Evolutionary conservation across 495 filamentous ascomycete species (phyloP).

Genomic region (Apodospora peruviana): DNA sequence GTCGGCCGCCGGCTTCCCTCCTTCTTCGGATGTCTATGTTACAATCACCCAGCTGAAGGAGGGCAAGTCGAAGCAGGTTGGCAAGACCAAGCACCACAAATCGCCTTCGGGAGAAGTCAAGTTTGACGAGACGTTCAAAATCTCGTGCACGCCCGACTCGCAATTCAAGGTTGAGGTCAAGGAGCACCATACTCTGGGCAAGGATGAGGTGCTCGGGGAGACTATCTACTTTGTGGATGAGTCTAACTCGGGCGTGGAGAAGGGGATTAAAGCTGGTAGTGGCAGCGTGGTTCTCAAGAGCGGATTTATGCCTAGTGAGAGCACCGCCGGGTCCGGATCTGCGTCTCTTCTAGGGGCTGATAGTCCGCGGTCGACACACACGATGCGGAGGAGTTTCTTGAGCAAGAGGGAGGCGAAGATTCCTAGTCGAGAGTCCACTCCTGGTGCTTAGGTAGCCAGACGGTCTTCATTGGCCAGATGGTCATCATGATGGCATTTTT

Average conservation of each 20-base stretch:
- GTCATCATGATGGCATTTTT: too few relatives aligned
- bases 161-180: slow-evolving; percentile 82
- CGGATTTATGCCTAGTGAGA: slow-evolving; percentile 42
- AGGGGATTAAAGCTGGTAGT: slow-evolving; percentile 61
- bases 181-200: slow-evolving; percentile 75
- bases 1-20: slow-evolving; percentile 72
- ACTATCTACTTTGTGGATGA: slow-evolving; percentile 86
- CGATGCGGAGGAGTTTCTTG: slow-evolving; percentile 40
- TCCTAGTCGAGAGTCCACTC: slow-evolving; percentile 7
- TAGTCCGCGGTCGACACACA: slow-evolving; percentile 49
- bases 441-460: not conserved
- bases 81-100: slow-evolving; percentile 84
- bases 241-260: slow-evolving; percentile 65
- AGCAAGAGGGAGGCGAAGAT: slow-evolving; percentile 43
- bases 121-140: slow-evolving; percentile 77
- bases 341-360: slow-evolving; percentile 39
- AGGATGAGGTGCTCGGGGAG: slow-evolving; percentile 77
- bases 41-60: slow-evolving; percentile 56
- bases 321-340: slow-evolving; percentile 6
- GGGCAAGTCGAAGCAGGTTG: slow-evolving; percentile 67
- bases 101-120: slow-evolving; percentile 50
- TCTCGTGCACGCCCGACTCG: slow-evolving; percentile 72
- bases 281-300: slow-evolving; percentile 65
- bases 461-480: not conserved
- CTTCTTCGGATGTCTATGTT: slow-evolving; percentile 75